Conservation (phyloP, 2,329 filamentous ascomycete genomes). For the Fonsecaea multimorphosa region DNA sequence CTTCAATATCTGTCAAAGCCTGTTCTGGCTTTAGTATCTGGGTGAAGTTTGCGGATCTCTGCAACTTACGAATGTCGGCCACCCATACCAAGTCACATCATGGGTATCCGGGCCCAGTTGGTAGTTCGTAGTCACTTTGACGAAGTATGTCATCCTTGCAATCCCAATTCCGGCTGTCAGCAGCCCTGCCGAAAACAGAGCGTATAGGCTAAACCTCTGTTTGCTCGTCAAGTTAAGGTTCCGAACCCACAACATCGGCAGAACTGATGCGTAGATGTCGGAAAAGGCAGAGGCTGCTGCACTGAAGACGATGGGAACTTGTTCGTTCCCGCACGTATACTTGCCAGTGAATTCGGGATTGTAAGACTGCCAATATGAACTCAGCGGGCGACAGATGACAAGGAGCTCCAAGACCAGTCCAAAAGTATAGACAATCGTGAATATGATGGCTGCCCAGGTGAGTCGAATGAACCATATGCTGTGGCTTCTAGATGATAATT, state of each 20-base stretch:
- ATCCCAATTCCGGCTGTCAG: slow-evolving; percentile 28
- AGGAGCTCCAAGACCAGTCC: slow-evolving; percentile 23
- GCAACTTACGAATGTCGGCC: slow-evolving; percentile 25
- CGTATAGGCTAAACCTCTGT: slow-evolving; percentile 27
- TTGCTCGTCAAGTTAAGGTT: slow-evolving; percentile 23
- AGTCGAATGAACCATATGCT: slow-evolving; percentile 30
- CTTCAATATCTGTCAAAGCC: slow-evolving; percentile 32
- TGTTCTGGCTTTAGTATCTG: slow-evolving; percentile 2
- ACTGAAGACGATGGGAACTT: slow-evolving; percentile 23
- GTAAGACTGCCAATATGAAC: slow-evolving; percentile 31
- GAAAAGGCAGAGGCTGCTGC: slow-evolving; percentile 30
- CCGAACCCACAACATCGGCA: slow-evolving; percentile 30
- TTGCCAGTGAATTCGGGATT: slow-evolving; percentile 18
- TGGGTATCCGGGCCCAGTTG: slow-evolving; percentile 22
- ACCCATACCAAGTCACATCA: slow-evolving; percentile 33
- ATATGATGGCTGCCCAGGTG: slow-evolving; percentile 27
- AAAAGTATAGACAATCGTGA: slow-evolving; percentile 24
- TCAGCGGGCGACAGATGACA: slow-evolving; percentile 25
- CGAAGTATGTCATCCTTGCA: slow-evolving; percentile 21
- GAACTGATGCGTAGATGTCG: slow-evolving; percentile 31
- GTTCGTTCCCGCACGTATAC: slow-evolving; percentile 29
- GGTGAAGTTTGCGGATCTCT: neutral
- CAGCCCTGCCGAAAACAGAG: slow-evolving; percentile 32
- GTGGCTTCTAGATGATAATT: slow-evolving; percentile 26
- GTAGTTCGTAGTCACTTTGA: slow-evolving; percentile 31